phyloP scores from a whole-genome alignment of 139 green algal genomes.

The Picochlorum sp. region DNA sequence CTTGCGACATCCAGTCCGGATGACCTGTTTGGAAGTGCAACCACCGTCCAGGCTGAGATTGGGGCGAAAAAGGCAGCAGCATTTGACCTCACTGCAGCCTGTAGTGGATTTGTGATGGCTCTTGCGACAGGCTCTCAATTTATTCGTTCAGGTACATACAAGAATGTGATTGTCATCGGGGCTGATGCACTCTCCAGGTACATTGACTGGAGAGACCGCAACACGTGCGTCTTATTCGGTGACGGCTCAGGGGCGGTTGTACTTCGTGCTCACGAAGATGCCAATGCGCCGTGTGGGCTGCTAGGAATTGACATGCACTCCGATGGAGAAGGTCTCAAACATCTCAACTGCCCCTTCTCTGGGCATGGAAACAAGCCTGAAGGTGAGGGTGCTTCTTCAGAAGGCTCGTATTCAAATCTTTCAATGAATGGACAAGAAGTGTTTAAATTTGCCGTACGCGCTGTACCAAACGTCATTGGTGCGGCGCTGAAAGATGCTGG shows the following conservation, averaged over 20 bases:
- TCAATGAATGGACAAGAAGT: constrained; percentile 94
- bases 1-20: constrained; percentile 91
- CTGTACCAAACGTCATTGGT: constrained; percentile 79
- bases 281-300: constrained; percentile 45
- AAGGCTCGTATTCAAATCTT: constrained; percentile 67
- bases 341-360: constrained; percentile 53
- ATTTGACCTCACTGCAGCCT: constrained; percentile 96
- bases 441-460: constrained; percentile 95
- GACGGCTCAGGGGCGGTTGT: constrained; percentile 89
- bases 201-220: constrained; percentile 88
- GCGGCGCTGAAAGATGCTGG: constrained; percentile 59
- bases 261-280: constrained; percentile 42
- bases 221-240: constrained; percentile 97
- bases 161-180: constrained; percentile 86
- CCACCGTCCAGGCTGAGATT: constrained; percentile 64
- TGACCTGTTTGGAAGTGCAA: constrained; percentile 90
- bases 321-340: constrained; percentile 74
- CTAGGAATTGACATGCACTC: constrained; percentile 77
- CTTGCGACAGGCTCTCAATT: constrained; percentile 80
- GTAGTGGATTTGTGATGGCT: constrained; percentile 93
- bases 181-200: constrained; percentile 85
- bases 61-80: constrained; percentile 76
- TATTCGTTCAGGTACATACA: constrained; percentile 67
- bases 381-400: not conserved
- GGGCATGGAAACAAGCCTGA: constrained; percentile 14